These are phyloP conservation scores for Colletotrichum sp. DNA, from an alignment of 2,329 filamentous ascomycete species.

Conservation along the genomic window DNA sequence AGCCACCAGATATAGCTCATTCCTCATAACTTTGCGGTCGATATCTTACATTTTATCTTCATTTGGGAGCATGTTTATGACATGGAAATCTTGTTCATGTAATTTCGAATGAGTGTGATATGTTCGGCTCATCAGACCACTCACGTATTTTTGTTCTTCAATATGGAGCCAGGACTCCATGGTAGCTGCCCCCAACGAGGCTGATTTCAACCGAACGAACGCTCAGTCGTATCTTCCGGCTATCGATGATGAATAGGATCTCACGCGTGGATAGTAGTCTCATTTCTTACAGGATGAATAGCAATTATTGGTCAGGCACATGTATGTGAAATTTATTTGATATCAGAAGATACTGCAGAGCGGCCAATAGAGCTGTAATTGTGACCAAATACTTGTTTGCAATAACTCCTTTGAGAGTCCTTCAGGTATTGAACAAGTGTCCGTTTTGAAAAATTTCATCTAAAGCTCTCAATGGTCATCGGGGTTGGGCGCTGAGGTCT, in stretches of 20 bases:
- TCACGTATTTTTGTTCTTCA: background rate
- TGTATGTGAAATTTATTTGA: background rate
- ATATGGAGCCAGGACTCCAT: background rate
- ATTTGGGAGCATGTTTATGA: background rate
- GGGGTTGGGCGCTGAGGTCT: background rate
- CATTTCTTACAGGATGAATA: background rate
- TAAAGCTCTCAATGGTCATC: background rate
- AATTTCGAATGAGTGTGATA: background rate
- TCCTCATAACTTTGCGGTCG: background rate
- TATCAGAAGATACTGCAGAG: background rate
- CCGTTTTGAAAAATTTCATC: background rate
- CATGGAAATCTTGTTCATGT: background rate
- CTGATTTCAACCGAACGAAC: background rate
- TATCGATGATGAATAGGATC: background rate
- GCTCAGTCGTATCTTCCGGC: background rate
- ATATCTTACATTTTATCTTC: background rate
- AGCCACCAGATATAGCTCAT: background rate
- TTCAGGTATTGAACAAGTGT: no score
- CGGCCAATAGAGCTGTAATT: background rate
- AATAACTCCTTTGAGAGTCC: background rate
- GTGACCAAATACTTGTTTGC: background rate
- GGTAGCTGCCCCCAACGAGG: background rate
- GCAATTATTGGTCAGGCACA: background rate
- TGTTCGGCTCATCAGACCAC: background rate
- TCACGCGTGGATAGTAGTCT: background rate